Evolutionary conservation across 306 rosid genomes (phyloP), one percentile per base, ranked within the genome.

Genomic region (Styphnolobium japonicum): DNA sequence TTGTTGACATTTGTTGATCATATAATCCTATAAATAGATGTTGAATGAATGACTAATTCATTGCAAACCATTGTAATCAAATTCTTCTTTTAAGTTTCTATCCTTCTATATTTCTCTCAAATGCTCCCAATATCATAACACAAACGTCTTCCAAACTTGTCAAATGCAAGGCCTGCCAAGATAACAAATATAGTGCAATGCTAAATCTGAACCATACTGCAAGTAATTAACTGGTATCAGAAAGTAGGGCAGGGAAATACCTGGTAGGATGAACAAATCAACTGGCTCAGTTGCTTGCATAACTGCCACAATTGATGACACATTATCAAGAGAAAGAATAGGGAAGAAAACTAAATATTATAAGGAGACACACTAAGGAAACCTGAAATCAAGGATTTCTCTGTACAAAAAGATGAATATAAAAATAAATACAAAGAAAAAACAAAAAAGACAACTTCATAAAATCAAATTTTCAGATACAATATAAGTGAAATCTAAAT

Each of bases 91-190:
- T n/a, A n/a, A n/a, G n/a, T n/a, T n/a, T n/a, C n/a, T n/a, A n/a
- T n/a, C n/a, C n/a, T n/a, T n/a, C n/a, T n/a, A n/a, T n/a, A n/a
- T n/a, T n/a, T n/a, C n/a, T n/a, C n/a, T n/a, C n/a, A n/a, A n/a
- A n/a, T n/a, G n/a, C n/a, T n/a, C n/a, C n/a, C n/a, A n/a, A n/a
- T n/a, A n/a, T n/a, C n/a, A n/a, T n/a, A n/a, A n/a, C n/a, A n/a
- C n/a, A n/a, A 76, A 61, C 93, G 90, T 80, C 88, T 86, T 78
- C 96, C 92, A 11, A 82, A 82, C 83, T 83, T 91, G 77, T 91
- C 96, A 83, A 91, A 89, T 73, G 92, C 96, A 45, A 91, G 89
- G 76, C 96, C 96, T 89, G 85, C 40, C 9, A 83, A 48, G 18
- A 72, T 52, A 79, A 81, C 22, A 60, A 56, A 27, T 22, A 63